phyloP scores from a whole-genome alignment of 768 basidiomycete species.

The Suillus tomentosus region DNA sequence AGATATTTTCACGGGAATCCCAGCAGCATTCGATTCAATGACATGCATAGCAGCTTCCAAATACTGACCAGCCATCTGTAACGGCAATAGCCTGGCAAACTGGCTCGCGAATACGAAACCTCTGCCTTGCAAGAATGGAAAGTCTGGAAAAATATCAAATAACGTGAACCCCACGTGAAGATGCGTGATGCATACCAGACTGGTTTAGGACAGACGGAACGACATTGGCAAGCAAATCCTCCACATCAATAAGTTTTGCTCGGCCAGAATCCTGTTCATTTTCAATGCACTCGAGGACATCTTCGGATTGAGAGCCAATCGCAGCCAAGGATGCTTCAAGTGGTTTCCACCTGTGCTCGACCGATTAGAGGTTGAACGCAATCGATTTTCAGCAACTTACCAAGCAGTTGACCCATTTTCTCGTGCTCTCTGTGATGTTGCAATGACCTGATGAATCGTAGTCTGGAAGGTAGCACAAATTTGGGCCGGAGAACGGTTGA shows the following conservation, averaged over 20 bases:
- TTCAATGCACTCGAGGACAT: slow-evolving; percentile 74
- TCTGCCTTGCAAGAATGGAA: slow-evolving; percentile 92
- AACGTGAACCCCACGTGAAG: not conserved
- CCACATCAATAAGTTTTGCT: slow-evolving; percentile 73
- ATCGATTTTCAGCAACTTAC: slow-evolving; percentile 38
- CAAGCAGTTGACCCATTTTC: slow-evolving; percentile 62
- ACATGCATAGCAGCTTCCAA: slow-evolving; percentile 85
- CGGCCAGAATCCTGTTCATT: slow-evolving; percentile 70
- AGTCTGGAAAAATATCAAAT: slow-evolving; percentile 47
- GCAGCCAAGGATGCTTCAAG: slow-evolving; percentile 85
- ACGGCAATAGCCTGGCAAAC: slow-evolving; percentile 73
- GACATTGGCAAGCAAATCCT: slow-evolving; percentile 71
- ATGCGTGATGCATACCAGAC: slow-evolving; percentile 50
- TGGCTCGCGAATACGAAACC: slow-evolving; percentile 95
- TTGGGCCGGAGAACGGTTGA: slow-evolving; percentile 54
- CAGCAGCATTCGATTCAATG: slow-evolving; percentile 69
- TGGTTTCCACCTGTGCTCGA: slow-evolving; percentile 77
- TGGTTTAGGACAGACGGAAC: slow-evolving; percentile 76
- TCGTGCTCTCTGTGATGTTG: slow-evolving; percentile 55
- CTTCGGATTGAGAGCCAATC: slow-evolving; percentile 78
- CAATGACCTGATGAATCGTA: slow-evolving; percentile 55
- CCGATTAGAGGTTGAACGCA: slow-evolving; percentile 1
- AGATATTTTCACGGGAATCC: slow-evolving; percentile 90
- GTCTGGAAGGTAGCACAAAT: slow-evolving; percentile 56
- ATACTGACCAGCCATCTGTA: slow-evolving; percentile 79